Evolutionary conservation across 2,329 filamentous ascomycete genomes (phyloP), one percentile per base, ranked within the genome.

Genomic region (Colletotrichum karsti): DNA sequence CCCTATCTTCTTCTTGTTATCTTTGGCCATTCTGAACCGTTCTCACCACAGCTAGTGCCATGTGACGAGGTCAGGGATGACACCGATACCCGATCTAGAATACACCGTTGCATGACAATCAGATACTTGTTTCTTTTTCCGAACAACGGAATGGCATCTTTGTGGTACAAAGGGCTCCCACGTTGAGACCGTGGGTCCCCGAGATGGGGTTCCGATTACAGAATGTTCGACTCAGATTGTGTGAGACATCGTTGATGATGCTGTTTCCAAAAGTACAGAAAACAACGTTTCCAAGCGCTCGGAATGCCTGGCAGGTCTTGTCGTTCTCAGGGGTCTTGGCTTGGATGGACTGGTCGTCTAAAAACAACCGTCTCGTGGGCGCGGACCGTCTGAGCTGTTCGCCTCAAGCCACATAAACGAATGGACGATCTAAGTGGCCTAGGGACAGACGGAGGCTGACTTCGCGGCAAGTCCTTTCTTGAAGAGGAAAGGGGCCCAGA

Each of bases 351-450:
- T 54, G n/a, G 53, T 28, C 46, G 46, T 50, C 60, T 48, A 53
- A 59, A 39, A 54, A n/a, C 53, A 68, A 35, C 30, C 13, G 22
- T 15, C 37, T 28, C 53, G 24, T 37, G 26, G 35, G 57, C 50
- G 39, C 44, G 44, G 51, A 61, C 24, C 20, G 20, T 33, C 46
- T 35, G 48, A 59, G 39, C 26, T 53, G 22, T 8, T 33, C 24
- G 46, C 37, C 39, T 20, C 54, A 54, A 65, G 60, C 64, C 44
- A 67, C 22, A 18, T 20, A 15, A 46, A 22, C 28, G 22, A 53
- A 26, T 39, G 44, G 46, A 41, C 20, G 46, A 28, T 65, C 15
- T 65, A 37, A 65, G 46, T 68, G 53, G 65, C n/a, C 53, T 30
- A 50, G 54, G 61, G 33, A 46, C 65, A 33, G 22, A 26, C 24